phyloP scores from a whole-genome alignment of 805 yeast genomes.

The Saturnispora gosingensis region DNA sequence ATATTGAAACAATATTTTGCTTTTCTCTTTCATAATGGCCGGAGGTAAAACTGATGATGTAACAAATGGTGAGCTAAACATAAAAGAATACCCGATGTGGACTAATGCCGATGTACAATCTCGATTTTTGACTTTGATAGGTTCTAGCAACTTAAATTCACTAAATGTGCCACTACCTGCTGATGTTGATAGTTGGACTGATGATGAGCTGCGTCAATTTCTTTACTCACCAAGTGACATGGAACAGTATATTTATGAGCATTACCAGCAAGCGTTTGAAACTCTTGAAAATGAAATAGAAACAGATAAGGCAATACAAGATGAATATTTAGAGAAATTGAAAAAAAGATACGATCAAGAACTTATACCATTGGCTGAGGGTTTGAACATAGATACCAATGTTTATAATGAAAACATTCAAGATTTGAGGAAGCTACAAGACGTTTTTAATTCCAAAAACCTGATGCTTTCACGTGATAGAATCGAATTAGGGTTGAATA shows the following conservation, averaged over 20 bases:
- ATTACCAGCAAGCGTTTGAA: slow-evolving; percentile 11
- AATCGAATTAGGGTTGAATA: not conserved
- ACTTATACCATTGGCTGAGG: slow-evolving; percentile 2
- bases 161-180: slow-evolving; percentile 4
- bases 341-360: slow-evolving; percentile 14
- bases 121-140: not conserved
- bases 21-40: not conserved
- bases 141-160: not conserved
- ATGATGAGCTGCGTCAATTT: slow-evolving; percentile 1
- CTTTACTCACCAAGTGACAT: slow-evolving; percentile 9
- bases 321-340: slow-evolving; percentile 27
- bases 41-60: not conserved
- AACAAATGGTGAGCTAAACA: not conserved
- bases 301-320: slow-evolving; percentile 31
- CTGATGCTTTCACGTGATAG: not conserved
- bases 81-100: not conserved
- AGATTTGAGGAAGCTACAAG: not conserved
- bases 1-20: not conserved
- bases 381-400: slow-evolving; percentile 1
- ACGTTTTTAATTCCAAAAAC: not conserved
- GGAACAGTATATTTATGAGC: slow-evolving; percentile 15
- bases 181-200: not conserved
- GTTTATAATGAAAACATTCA: slow-evolving; percentile 1
- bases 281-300: slow-evolving; percentile 15
- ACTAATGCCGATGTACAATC: not conserved